Conservation (phyloP, 2,329 filamentous ascomycete species). For the Calonectria henricotiae region DNA sequence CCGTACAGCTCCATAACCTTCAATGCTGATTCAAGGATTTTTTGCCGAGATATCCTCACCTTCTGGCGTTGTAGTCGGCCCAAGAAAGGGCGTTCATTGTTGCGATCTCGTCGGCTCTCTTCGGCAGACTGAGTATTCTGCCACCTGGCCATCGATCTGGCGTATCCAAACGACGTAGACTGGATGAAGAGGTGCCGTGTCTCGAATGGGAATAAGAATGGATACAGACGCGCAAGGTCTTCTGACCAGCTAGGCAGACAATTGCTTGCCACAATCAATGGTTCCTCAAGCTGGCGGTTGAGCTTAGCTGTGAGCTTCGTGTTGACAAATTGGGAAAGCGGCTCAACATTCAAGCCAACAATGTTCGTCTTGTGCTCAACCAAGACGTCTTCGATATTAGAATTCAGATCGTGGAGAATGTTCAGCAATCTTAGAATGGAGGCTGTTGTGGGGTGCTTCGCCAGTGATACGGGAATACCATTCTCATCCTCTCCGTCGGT, state of each 20-base stretch:
- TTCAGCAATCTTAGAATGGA: conserved; percentile 91
- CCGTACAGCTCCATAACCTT: conserved; percentile 99
- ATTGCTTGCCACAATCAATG: conserved; percentile 95
- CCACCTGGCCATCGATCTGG: conserved; percentile 97
- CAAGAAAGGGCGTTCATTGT: conserved; percentile 92
- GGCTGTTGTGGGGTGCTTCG: conserved; percentile 87
- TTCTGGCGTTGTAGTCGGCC: conserved; percentile 96
- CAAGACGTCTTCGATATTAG: conserved; percentile 92
- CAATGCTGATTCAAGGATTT: conserved; percentile 95
- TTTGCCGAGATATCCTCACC: conserved; percentile 95
- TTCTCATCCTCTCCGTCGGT: conserved; percentile 69
- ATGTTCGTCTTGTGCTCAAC: conserved; percentile 80
- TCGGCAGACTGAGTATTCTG: conserved; percentile 90
- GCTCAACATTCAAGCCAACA: conserved; percentile 83
- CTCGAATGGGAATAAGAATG: conserved; percentile 98
- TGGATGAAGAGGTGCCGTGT: conserved; percentile 97
- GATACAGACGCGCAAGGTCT: conserved; percentile 92
- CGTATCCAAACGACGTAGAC: conserved; percentile 98
- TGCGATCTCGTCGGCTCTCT: conserved; percentile 85
- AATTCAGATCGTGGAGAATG: conserved; percentile 92
- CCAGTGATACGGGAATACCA: conserved; percentile 83
- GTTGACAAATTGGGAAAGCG: conserved; percentile 95
- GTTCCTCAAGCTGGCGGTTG: conserved; percentile 96
- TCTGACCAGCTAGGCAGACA: conserved; percentile 97
- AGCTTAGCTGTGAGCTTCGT: conserved; percentile 98